Evolutionary conservation across 129 eudicot genomes (phyloP).

Genomic region (Lactuca sativa): DNA sequence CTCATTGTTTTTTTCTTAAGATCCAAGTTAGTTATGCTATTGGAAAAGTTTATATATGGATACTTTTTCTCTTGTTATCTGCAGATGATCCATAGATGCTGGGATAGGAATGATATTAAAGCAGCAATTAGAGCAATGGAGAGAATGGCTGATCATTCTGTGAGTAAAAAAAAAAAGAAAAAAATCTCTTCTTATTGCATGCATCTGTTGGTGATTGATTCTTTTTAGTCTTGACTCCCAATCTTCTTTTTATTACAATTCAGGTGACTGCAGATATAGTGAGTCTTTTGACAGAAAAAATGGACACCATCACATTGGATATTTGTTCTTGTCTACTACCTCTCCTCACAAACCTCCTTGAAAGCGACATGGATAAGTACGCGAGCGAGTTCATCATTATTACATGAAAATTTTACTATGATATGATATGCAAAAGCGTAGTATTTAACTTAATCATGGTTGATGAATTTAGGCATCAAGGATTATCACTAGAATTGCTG

Average conservation of each 20-base stretch:
- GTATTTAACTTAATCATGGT: not conserved
- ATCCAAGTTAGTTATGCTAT: not conserved
- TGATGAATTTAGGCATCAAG: conserved; percentile 53
- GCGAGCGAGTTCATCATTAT: not conserved
- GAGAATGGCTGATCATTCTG: conserved; percentile 90
- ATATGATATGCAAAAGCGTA: not conserved
- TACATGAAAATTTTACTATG: not conserved
- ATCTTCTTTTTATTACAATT: conserved; percentile 9
- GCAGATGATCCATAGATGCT: conserved; percentile 69
- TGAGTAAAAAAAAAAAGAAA: conserved; percentile 40
- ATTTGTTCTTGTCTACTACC: conserved; percentile 79
- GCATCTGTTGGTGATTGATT: not conserved
- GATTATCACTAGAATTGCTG: conserved; percentile 75
- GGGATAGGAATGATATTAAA: conserved; percentile 88
- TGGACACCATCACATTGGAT: conserved; percentile 79
- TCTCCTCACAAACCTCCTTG: conserved; percentile 66
- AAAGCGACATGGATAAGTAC: conserved; percentile 89
- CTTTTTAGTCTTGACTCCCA: not conserved
- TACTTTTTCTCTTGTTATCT: not conserved
- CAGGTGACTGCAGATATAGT: conserved; percentile 89
- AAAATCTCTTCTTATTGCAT: not conserved
- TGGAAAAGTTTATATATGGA: not conserved
- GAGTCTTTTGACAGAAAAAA: conserved; percentile 65
- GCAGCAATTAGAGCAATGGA: conserved; percentile 72
- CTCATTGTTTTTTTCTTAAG: not conserved